Evolutionary conservation across 2,329 filamentous ascomycete genomes (phyloP), one percentile per base, ranked within the genome.

Genomic region (Fusarium staphyleae): DNA sequence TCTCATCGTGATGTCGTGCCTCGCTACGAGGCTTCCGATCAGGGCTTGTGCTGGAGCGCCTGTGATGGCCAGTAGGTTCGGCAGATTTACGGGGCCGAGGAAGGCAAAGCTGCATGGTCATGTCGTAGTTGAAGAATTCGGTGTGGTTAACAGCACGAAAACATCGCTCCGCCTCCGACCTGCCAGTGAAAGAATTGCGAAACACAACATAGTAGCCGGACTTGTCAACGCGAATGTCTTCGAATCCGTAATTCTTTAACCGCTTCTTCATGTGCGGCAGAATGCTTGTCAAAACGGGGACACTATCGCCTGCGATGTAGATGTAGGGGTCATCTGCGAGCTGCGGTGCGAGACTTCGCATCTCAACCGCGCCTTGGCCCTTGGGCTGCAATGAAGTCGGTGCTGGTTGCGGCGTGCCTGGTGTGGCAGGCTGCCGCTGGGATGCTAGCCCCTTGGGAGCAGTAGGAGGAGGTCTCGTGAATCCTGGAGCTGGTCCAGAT

Each of bases 161-260:
- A 70, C 93, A 97, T 57, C 89, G 83, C 63, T 90, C 87, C 1
- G 91, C 88, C 73, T 97, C 92, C 48, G 87, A 81, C 66, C 92
- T 87, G 3, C 93, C 93, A 8, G 82, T 79, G 48, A 84, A 83
- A 2, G 86, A 90, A 66, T 93, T 88, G 43, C 90, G 85, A 68
- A 99, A 99, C n/a, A 92, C 80, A 45, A 98, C 86, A 70, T 91
- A 98, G 73, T 97, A 99, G 1, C 95, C 95, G 1, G 86, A 88
- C 52, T 85, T 85, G 71, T 99, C 95, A 54, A 90, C 86, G 28
- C 91, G 85, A 44, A 99, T 88, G 42, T 92, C 87, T 60, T 90
- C 87, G 75, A 93, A 91, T 53, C 85, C 81, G 70, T 90, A 96
- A 43, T 87, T 86, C 73, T 93, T 95, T 47, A 98, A 79, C 43